These are phyloP conservation scores for Nakazawaea molendinolei DNA, from an alignment of 805 yeast genomes.

Conservation along the genomic window DNA sequence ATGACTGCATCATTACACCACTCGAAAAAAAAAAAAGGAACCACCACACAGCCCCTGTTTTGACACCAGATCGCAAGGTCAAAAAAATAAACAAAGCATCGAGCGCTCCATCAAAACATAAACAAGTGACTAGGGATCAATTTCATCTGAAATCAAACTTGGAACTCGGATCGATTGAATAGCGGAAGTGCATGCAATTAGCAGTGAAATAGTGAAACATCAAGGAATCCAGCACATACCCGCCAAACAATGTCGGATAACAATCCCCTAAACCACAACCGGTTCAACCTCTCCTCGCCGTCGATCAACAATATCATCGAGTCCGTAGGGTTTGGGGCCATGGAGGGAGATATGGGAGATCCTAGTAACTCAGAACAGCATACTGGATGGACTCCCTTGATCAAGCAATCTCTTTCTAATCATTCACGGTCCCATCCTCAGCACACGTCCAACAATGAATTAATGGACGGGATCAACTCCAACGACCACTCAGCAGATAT, in stretches of 20 bases:
- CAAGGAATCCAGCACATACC: no score
- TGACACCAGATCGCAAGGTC: no score
- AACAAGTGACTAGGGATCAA: neutral
- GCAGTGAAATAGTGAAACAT: neutral
- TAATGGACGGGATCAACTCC: neutral
- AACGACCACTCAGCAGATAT: neutral
- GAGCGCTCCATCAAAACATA: neutral
- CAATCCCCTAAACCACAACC: neutral
- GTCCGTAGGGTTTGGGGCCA: conserved; percentile 2
- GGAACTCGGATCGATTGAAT: no score
- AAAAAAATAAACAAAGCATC: conserved; percentile 5
- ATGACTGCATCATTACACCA: neutral
- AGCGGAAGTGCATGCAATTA: neutral
- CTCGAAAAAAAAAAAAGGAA: neutral
- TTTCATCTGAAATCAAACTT: neutral
- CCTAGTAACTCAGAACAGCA: conserved; percentile 5
- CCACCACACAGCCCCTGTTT: neutral
- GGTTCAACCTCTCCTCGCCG: conserved; percentile 11
- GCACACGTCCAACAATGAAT: neutral
- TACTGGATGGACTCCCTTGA: conserved; percentile 13
- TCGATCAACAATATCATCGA: conserved; percentile 11
- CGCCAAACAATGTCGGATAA: conserved; percentile 2
- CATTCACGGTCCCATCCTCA: neutral
- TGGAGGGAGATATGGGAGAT: conserved; percentile 1
- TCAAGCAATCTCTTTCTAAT: conserved; percentile 7